Conservation (phyloP, 768 basidiomycete genomes). For the Podaxis sp. region DNA sequence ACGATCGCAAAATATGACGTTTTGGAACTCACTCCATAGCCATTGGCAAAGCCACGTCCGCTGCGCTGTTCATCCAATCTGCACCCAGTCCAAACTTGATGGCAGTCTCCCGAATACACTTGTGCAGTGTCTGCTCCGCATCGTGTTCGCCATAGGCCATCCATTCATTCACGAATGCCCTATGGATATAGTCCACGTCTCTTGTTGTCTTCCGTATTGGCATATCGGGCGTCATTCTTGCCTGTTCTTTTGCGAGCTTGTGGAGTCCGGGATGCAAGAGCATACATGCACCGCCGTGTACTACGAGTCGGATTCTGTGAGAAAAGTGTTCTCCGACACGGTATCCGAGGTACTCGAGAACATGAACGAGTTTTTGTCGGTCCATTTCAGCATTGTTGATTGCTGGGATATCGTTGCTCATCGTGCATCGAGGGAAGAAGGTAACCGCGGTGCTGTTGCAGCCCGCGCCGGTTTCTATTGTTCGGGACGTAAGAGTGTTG, state of each 20-base stretch:
- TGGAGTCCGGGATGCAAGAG: constrained; percentile 50
- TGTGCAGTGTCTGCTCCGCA: constrained; percentile 49
- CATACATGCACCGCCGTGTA: constrained; percentile 75
- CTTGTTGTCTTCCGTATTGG: constrained; percentile 49
- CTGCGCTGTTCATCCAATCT: constrained; percentile 79
- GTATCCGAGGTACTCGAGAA: constrained; percentile 49
- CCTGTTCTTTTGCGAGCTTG: constrained; percentile 27
- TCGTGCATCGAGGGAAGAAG: background rate
- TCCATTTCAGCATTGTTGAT: constrained; percentile 37
- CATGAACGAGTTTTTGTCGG: constrained; percentile 35
- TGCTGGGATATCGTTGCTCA: constrained; percentile 14
- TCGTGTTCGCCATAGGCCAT: constrained; percentile 40
- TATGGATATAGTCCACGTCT: constrained; percentile 64
- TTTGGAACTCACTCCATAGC: constrained; percentile 47
- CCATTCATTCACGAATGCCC: constrained; percentile 58
- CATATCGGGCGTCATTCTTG: constrained; percentile 21
- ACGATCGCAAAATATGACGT: background rate
- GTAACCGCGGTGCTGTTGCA: background rate
- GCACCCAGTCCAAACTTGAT: constrained; percentile 41
- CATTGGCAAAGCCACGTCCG: constrained; percentile 68
- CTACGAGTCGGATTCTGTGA: constrained; percentile 52
- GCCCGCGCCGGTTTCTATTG: background rate
- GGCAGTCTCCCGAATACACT: constrained; percentile 56
- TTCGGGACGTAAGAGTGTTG: background rate
- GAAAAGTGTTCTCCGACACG: constrained; percentile 43